Base-by-base conservation (phyloP, 805 yeast species). In the Nakazawaea siamensis region DNA sequence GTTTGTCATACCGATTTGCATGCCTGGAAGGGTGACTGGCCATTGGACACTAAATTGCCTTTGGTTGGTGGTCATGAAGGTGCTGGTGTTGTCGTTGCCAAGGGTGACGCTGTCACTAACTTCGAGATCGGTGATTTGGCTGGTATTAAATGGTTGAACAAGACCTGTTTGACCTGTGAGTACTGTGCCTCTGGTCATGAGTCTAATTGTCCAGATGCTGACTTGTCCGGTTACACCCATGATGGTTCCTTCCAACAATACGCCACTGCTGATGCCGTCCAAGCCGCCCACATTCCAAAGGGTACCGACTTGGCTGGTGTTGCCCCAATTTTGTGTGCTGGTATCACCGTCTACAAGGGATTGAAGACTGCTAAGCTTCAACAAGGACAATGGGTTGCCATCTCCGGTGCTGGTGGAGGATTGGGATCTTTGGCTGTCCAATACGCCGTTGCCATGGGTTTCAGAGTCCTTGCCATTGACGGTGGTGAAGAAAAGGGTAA, bases 1-100 rank as follows among this genome's bases (percentile, higher is more conserved):
- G 94, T 85, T 38, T 85, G 95, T 64, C 95, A 87, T 69, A 84
- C 95, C 24, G 95, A 85, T 55, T 72, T 86, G 57, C 95, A 86
- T 66, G 94, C 94, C 37, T 83, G 92, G 88, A 75, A 81, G 57
- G 94, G 94, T 52, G 95, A 86, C 64, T 85, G 94, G 94, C 92
- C 94, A 34, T 66, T 80, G 57, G 73, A 63, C 44, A 73, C 80
- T 45, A 79, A 78, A 55, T 66, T 79, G 41, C 90, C 92, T 17
- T 64, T 81, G 47, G 87, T 82, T 33, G 92, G 92, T 44, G 94
- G 94, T 49, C 94, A 83, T 62, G 94, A 83, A 62, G 94, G 92
- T 63, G 88, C 90, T 19, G 94, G 94, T 55, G 71, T 73, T 34
- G 92, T 83, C 45, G 92, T 82, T 41, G 88, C 79, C 42, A 66